These are phyloP conservation scores for Lactarius vividus DNA, from an alignment of 768 basidiomycete genomes.

Conservation along the genomic window DNA sequence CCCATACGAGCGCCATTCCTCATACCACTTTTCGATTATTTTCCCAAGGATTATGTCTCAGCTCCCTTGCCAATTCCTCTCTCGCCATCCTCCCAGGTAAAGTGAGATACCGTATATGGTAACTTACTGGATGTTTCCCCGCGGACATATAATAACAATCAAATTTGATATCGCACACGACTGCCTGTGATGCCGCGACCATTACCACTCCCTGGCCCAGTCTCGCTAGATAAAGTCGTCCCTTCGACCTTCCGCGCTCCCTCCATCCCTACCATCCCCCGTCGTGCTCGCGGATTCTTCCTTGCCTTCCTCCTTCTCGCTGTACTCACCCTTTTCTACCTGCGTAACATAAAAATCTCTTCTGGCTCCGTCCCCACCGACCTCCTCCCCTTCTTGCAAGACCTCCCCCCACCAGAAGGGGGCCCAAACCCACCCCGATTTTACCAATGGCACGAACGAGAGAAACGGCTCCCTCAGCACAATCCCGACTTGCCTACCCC, in stretches of 20 bases:
- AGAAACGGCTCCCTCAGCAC: conserved; percentile 21
- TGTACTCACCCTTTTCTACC: not conserved
- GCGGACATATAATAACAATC: too few relatives aligned
- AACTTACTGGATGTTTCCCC: not conserved
- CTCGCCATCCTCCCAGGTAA: not conserved
- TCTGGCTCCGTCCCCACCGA: not conserved
- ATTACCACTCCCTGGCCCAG: not conserved
- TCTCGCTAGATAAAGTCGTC: not conserved
- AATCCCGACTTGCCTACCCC: conserved; percentile 18
- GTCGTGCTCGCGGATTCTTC: not conserved
- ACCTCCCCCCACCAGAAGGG: conserved; percentile 7
- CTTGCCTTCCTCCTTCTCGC: not conserved
- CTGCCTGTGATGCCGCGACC: not conserved
- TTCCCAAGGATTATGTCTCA: too few relatives aligned
- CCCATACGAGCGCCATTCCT: too few relatives aligned
- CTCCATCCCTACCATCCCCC: not conserved
- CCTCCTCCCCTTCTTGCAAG: not conserved
- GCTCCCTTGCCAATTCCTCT: too few relatives aligned
- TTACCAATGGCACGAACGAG: conserved; percentile 14
- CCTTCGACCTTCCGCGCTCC: not conserved
- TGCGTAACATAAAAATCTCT: too few relatives aligned
- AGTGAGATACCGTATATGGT: not conserved
- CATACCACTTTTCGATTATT: too few relatives aligned
- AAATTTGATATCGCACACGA: too few relatives aligned
- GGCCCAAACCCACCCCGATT: conserved; percentile 14